Evolutionary conservation across 805 yeast species (phyloP), one percentile per base, ranked within the genome.

Genomic region (Lachancea waltii): DNA sequence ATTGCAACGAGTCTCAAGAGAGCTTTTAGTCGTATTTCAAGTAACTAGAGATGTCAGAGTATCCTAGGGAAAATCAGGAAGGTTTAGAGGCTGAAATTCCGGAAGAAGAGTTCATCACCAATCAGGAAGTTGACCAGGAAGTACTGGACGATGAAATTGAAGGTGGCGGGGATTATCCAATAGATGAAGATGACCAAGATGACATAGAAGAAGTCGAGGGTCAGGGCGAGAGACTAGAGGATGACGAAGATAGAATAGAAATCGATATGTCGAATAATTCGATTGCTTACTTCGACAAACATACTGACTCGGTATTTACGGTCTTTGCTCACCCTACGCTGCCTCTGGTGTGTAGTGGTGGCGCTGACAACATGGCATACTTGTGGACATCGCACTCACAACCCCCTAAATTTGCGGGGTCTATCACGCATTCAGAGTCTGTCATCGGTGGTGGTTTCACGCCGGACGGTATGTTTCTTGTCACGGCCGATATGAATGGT

Each of bases 401-500:
- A 43, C 95, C 95, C 22, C 85, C 96, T 8, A 76, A 79, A 45
- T 69, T 83, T 41, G 89, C 86, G 2, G 79, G 83, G 27, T 79
- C 83, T 51, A 65, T 92, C 42, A 67, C 67, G 36, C 95, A 85
- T 63, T 80, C 80, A 28, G 99, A 92, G 60, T 82, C 95, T 22
- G 92, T 92, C 3, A 74, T 86, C 36, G 69, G 85, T 6, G 89
- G 92, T 36, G 86, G 79, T 0, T 92, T 92, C 62, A 79, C 95
- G 1, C 62, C 68, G 25, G 92, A 85, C 53, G 99, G 97, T 18
- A 70, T 76, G 31, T 87, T 68, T 53, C 67, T 85, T 30, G 71
- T 92, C 9, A 82, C 96, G 5, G 97, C 90, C 27, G 99, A 94
- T 63, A 92, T 92, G 99, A 79, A 79, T 38, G 97, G 98, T 38